Evolutionary conservation across 2,329 filamentous ascomycete species (phyloP).

Genomic region (Zasmidium cellare): DNA sequence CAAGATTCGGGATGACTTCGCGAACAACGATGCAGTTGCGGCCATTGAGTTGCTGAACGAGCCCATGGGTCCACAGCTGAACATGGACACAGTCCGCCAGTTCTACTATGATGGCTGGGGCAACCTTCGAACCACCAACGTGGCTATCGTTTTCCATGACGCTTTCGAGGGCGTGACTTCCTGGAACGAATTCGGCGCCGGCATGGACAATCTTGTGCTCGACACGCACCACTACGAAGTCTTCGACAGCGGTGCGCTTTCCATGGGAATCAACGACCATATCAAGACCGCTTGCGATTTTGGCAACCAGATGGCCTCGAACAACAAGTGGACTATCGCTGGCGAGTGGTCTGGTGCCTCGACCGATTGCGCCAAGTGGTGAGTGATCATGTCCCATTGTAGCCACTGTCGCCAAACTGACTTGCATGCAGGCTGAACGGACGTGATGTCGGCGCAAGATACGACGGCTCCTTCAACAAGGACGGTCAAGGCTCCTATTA

Average conservation of each 20-base stretch:
- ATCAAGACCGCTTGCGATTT: conserved; percentile 46
- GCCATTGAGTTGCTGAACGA: conserved; percentile 51
- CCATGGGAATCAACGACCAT: conserved; percentile 41
- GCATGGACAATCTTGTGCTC: conserved; percentile 46
- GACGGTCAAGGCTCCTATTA: conserved; percentile 36
- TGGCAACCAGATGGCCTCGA: conserved; percentile 46
- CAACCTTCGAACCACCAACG: conserved; percentile 42
- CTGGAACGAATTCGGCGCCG: conserved; percentile 47
- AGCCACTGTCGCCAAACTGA: neutral
- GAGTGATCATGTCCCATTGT: neutral
- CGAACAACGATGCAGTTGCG: conserved; percentile 46
- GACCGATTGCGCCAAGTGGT: conserved; percentile 50
- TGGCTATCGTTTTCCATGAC: conserved; percentile 49
- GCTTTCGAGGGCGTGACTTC: conserved; percentile 46
- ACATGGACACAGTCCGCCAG: conserved; percentile 45
- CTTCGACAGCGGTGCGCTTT: conserved; percentile 41
- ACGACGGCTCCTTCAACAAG: conserved; percentile 43
- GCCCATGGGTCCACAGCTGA: conserved; percentile 44
- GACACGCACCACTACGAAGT: conserved; percentile 52
- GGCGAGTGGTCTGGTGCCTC: conserved; percentile 51
- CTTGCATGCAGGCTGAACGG: conserved; percentile 41
- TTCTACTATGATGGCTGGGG: conserved; percentile 53
- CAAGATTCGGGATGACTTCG: conserved; percentile 49
- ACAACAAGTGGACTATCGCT: conserved; percentile 48
- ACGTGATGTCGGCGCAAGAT: conserved; percentile 47